Evolutionary conservation across 83 land plant genomes (phyloP).

Genomic region (Picea abies): DNA sequence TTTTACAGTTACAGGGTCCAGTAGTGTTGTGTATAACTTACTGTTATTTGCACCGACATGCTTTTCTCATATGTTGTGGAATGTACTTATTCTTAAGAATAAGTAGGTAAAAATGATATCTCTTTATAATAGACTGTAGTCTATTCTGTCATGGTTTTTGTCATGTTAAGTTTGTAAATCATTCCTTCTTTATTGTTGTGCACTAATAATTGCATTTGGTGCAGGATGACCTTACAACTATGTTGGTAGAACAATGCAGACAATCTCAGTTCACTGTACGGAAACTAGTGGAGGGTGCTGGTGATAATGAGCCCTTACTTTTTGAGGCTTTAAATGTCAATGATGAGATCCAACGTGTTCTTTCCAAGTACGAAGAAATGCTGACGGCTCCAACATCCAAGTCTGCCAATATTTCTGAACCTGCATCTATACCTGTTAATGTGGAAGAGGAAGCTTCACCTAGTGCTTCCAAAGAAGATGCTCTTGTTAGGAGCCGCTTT

Average conservation of each 20-base stretch:
- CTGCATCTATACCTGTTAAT: slow-evolving; percentile 17
- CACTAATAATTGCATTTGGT: slow-evolving; percentile 13
- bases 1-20: background rate
- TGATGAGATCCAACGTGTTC: slow-evolving; percentile 71
- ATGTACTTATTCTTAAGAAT: background rate
- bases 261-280: slow-evolving; percentile 69
- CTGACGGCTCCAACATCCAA: background rate
- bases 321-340: slow-evolving; percentile 82
- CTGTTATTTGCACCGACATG: background rate
- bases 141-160: background rate
- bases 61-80: background rate
- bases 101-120: background rate
- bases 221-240: slow-evolving; percentile 78
- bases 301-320: slow-evolving; percentile 66
- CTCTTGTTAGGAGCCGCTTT: slow-evolving; percentile 9
- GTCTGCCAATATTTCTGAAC: slow-evolving; percentile 16
- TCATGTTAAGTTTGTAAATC: background rate
- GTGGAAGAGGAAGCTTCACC: slow-evolving; percentile 15
- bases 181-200: no score
- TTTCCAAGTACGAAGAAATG: slow-evolving; percentile 53
- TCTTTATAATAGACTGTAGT: no score
- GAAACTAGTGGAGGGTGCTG: slow-evolving; percentile 66
- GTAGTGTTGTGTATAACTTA: background rate
- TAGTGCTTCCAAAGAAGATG: slow-evolving; percentile 9
- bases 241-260: slow-evolving; percentile 76